Percentiles rank a stretch among this genome's conserved stretches.
These are phyloP conservation scores for Obelidium mucronatum DNA, from an alignment of 192 early-diverging fungal species.

Conservation along the genomic window DNA sequence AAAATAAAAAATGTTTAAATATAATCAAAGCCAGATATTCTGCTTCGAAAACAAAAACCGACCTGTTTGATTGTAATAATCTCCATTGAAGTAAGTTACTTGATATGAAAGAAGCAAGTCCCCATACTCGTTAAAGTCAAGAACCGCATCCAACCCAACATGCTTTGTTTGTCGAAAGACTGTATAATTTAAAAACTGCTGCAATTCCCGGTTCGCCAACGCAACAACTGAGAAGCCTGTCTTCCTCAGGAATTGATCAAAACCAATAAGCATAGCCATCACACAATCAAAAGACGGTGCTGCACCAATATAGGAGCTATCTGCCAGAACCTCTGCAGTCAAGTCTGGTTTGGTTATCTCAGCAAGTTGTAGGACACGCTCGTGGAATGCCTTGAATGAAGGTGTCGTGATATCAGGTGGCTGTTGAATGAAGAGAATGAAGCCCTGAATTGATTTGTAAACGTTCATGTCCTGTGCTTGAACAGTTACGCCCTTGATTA, in stretches of 20 bases:
- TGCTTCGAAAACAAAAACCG: too few species aligned
- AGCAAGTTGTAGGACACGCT: not conserved
- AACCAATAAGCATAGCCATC: constrained; percentile 1
- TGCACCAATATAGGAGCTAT: not conserved
- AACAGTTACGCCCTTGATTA: too few species aligned
- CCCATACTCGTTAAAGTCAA: not conserved
- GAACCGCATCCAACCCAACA: not conserved
- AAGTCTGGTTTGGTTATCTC: not conserved
- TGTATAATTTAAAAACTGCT: constrained; percentile 9
- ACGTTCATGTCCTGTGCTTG: too few species aligned
- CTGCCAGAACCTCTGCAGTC: too few species aligned
- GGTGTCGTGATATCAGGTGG: not conserved
- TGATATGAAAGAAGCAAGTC: constrained; percentile 1
- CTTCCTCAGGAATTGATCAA: not conserved
- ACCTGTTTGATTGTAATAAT: not conserved
- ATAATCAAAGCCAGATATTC: too few species aligned
- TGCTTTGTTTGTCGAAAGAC: not conserved
- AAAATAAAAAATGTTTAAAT: too few species aligned
- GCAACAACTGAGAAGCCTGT: not conserved
- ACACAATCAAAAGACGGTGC: constrained; percentile 7
- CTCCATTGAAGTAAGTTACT: constrained; percentile 4
- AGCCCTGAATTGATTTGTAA: not conserved
- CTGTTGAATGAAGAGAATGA: not conserved
- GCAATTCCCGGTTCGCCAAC: not conserved
- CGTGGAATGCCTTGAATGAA: not conserved